Base-by-base conservation (phyloP, 2,329 filamentous ascomycete genomes). In the Shiraia bambusicola region DNA sequence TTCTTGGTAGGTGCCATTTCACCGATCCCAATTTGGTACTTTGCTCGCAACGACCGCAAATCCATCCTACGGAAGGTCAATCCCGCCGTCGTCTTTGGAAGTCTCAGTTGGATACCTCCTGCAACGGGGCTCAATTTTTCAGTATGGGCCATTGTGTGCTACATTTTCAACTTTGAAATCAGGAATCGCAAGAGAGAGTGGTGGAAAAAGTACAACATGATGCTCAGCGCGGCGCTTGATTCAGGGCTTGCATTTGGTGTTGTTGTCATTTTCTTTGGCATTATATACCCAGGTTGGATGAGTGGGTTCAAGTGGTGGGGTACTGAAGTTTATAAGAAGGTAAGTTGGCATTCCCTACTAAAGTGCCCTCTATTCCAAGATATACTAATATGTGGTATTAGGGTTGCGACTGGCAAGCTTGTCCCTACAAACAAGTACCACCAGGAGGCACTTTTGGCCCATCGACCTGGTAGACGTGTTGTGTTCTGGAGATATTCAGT, bases 121-220 rank as follows among this genome's bases (percentile, higher is more conserved):
- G 89, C 89, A 2, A 78, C 69, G 0, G 88, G 88, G 0, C 82
- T 95, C 50, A 95, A 95, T 67, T 95, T 93, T 63, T 88, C 83
- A 2, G 86, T 92, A 30, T 94, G 89, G 88, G 87, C 84, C 0
- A 71, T 93, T 6, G 87, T 94, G 11, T 93, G 87, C 71, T 94
- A 86, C 67, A 55, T 88, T 30, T 95, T 95, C 76, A 94, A 94
- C 66, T 84, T 85, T 63, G 68, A 85, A 46, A 78, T 94, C 59
- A 82, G 84, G 62, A 80, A 80, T 26, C 76, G 84, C 15, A 84
- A 81, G 17, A 76, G 75, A 22, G 83, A 81, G 1, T 95, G 89
- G 89, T 94, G 89, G 89, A 82, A 82, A 34, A 93, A 94, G 69
- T 94, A 94, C 66, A 92, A 87, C 28, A 93, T 94, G 87, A 91